A percentile compares a stretch with the other conserved stretches of the same genome.
These are phyloP conservation scores for Cyberlindnera veronae DNA, from an alignment of 805 yeast genomes.

Conservation along the genomic window DNA sequence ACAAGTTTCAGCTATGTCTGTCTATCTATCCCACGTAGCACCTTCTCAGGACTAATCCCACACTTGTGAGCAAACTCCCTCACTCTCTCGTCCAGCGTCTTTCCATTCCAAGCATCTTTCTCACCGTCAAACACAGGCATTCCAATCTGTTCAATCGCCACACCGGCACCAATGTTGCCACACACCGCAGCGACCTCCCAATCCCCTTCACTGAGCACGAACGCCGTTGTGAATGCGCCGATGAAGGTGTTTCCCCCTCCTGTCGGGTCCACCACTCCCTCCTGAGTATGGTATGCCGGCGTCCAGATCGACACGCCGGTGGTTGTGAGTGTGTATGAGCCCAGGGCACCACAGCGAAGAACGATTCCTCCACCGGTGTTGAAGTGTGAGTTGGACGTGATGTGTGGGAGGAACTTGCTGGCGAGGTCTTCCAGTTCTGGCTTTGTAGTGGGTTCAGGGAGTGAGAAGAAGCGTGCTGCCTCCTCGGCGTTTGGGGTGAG, in stretches of 20 bases:
- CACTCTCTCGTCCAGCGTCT: conserved; percentile 42
- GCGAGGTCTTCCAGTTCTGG: conserved; percentile 44
- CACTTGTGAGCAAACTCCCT: conserved; percentile 32
- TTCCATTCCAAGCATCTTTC: conserved; percentile 60
- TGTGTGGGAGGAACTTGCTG: conserved; percentile 34
- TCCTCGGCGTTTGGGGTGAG: conserved; percentile 86
- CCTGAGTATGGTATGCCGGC: conserved; percentile 66
- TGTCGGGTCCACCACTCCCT: conserved; percentile 76
- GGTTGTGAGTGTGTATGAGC: conserved; percentile 49
- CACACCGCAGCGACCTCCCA: conserved; percentile 54
- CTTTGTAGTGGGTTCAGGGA: conserved; percentile 37
- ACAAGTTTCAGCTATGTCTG: too few relatives aligned
- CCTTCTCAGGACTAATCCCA: conserved; percentile 4
- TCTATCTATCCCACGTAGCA: too few relatives aligned
- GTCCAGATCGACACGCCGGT: conserved; percentile 39
- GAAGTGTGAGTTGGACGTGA: conserved; percentile 33
- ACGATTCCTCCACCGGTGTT: conserved; percentile 46
- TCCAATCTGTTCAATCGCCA: conserved; percentile 79
- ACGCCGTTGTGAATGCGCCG: conserved; percentile 73
- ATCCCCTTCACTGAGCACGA: conserved; percentile 43
- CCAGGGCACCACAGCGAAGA: conserved; percentile 72
- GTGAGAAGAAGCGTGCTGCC: conserved; percentile 61
- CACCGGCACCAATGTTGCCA: conserved; percentile 78
- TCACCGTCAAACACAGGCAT: conserved; percentile 44
- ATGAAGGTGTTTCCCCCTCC: conserved; percentile 93